Conservation (phyloP, 176 grass and related monocot genomes). For the Triticum monococcum region DNA sequence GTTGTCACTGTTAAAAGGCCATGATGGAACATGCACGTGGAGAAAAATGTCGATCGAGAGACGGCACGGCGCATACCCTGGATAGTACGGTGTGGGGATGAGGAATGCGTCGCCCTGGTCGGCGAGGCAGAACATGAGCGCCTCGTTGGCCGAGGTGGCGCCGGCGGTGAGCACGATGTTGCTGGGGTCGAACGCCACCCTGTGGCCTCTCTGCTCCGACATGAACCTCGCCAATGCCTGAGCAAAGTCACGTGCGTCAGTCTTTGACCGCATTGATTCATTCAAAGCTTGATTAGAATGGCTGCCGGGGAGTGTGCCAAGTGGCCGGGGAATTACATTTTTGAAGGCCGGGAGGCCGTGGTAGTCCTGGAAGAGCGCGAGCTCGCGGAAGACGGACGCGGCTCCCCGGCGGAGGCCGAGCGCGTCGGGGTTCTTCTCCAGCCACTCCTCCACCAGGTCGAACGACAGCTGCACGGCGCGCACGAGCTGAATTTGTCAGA, state of each 20-base stretch:
- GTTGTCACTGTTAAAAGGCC: no score
- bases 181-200: slow-evolving; percentile 65
- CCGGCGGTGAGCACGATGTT: slow-evolving; percentile 89
- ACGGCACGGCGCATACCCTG: slow-evolving; percentile 48
- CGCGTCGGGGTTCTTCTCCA: slow-evolving; percentile 64
- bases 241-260: background rate
- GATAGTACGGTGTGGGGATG: slow-evolving; percentile 93
- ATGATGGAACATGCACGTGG: slow-evolving; percentile 20
- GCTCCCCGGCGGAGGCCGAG: slow-evolving; percentile 55
- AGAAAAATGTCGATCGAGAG: background rate
- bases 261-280: background rate
- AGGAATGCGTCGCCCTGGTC: slow-evolving; percentile 87
- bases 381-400: slow-evolving; percentile 74
- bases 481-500: no score
- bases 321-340: slow-evolving; percentile 43
- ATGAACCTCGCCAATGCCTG: slow-evolving; percentile 88
- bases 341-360: slow-evolving; percentile 88
- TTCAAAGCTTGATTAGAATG: background rate
- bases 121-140: slow-evolving; percentile 84
- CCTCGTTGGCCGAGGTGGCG: slow-evolving; percentile 90
- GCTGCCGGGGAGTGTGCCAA: background rate
- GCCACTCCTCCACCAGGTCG: slow-evolving; percentile 82
- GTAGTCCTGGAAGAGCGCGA: slow-evolving; percentile 99
- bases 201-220: slow-evolving; percentile 56
- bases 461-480: slow-evolving; percentile 62